Evolutionary conservation across 148 eudicot genomes (phyloP), one percentile per base, ranked within the genome.

Genomic region (Cornus kousa): DNA sequence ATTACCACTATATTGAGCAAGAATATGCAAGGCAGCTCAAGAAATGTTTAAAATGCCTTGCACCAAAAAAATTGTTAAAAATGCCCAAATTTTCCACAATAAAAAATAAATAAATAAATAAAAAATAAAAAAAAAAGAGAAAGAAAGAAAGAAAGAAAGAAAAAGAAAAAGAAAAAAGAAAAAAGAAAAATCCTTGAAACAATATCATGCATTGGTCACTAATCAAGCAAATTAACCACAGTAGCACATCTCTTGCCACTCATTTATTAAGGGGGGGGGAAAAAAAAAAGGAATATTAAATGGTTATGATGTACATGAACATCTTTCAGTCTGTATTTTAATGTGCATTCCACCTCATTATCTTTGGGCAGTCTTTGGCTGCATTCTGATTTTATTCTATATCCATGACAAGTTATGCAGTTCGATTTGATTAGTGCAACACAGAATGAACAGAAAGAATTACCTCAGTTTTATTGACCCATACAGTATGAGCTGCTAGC

Each of bases 401-500:
- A 12, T 13, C 23, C 22, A 55, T 71, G 74, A 35, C 24, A 9
- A n/a, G 10, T 72, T 7, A 40, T 19, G 67, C 33, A 62, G 7
- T 23, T 23, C 39, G 20, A 40, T 13, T 48, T 67, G 60, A 66
- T 32, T 48, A n/a, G 69, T 19, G 65, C 73, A 68, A 77, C 37
- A 53, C 9, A 6, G 57, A 57, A 73, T 57, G 20, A 75, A 23
- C 32, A 33, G 16, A 12, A 32, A 74, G 22, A 35, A 64, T 84
- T 85, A 91, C 98, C 98, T 95, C 97, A 50, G 87, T 79, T 60
- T 90, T 89, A 79, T 91, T 81, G 40, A 95, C 90, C 97, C 97
- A 95, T 83, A 95, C 98, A 59, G 94, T 86, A 82, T 95, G 98
- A 83, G 94, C 98, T 72, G 98, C 92, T 81, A 95, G 89, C 79